These are phyloP conservation scores for Harringtonia aguacate DNA, from an alignment of 2,329 filamentous ascomycete genomes.

Conservation along the genomic window DNA sequence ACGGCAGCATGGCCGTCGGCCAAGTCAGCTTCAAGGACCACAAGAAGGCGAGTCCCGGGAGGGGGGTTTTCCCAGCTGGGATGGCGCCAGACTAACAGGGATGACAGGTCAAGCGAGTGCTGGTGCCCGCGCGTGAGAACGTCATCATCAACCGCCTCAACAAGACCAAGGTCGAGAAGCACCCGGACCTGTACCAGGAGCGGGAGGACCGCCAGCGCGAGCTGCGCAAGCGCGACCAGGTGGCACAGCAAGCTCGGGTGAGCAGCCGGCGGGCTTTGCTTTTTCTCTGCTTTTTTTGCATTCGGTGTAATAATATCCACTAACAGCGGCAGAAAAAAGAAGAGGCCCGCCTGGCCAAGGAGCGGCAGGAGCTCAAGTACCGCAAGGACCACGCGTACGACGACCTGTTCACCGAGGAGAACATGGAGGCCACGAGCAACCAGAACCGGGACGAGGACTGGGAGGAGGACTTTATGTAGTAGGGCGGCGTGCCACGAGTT, in stretches of 20 bases:
- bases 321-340: conserved; percentile 56
- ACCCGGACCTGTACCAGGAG: conserved; percentile 73
- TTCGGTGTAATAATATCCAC: not conserved
- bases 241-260: conserved; percentile 51
- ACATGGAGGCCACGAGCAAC: conserved; percentile 69
- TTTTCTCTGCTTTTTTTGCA: not conserved
- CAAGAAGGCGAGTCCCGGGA: conserved; percentile 44
- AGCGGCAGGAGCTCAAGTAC: conserved; percentile 82
- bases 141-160: conserved; percentile 93
- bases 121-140: conserved; percentile 76
- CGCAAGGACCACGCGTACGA: conserved; percentile 98
- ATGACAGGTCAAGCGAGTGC: conserved; percentile 68
- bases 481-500: too few species aligned
- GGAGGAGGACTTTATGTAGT: conserved; percentile 87
- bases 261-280: conserved; percentile 14
- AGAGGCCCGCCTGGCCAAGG: conserved; percentile 60
- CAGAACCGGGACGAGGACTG: conserved; percentile 70
- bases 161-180: conserved; percentile 87
- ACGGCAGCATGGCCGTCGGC: conserved; percentile 88
- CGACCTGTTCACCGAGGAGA: conserved; percentile 76
- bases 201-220: conserved; percentile 66
- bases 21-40: conserved; percentile 92
- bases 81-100: not conserved
- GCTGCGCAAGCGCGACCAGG: conserved; percentile 61
- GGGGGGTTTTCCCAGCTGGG: too few species aligned